Evolutionary conservation across 2,329 filamentous ascomycete genomes (phyloP).

Genomic region (Xylaria sp.): DNA sequence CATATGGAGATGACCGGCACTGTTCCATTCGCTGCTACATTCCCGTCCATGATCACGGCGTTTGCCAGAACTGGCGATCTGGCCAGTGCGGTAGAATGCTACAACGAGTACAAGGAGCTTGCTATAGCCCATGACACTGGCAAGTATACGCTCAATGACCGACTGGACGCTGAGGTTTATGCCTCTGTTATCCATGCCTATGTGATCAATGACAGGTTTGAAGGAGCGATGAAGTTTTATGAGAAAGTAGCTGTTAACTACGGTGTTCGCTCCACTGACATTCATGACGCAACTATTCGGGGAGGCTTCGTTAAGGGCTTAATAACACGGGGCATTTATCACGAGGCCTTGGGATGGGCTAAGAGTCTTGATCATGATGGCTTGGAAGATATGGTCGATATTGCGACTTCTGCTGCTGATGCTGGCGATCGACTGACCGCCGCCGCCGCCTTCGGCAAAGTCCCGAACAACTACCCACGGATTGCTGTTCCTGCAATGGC

Average conservation of each 20-base stretch:
- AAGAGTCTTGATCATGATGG: conserved; percentile 70
- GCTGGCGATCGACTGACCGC: conserved; percentile 76
- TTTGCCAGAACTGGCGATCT: conserved; percentile 86
- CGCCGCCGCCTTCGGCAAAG: conserved; percentile 70
- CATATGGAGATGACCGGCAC: conserved; percentile 87
- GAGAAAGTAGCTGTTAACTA: conserved; percentile 77
- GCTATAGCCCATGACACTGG: conserved; percentile 88
- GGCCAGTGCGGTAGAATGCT: conserved; percentile 89
- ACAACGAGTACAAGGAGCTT: conserved; percentile 91
- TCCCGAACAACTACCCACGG: conserved; percentile 63
- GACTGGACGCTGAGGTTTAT: conserved; percentile 87
- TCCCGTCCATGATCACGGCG: conserved; percentile 94
- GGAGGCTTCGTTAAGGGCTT: conserved; percentile 84
- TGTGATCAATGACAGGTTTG: conserved; percentile 79
- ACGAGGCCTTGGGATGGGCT: conserved; percentile 79
- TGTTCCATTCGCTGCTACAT: conserved; percentile 81
- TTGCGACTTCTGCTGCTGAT: conserved; percentile 85
- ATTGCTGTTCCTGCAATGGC: conserved; percentile 75
- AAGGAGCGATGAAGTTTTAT: conserved; percentile 87
- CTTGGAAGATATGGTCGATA: conserved; percentile 73
- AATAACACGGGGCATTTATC: conserved; percentile 74
- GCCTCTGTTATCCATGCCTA: conserved; percentile 93
- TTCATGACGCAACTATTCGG: conserved; percentile 78
- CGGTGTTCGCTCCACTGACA: conserved; percentile 65
- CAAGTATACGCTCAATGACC: conserved; percentile 72